Evolutionary conservation across 1,284 basidiomycete species (phyloP).

Genomic region (Amylostereum areolatum): DNA sequence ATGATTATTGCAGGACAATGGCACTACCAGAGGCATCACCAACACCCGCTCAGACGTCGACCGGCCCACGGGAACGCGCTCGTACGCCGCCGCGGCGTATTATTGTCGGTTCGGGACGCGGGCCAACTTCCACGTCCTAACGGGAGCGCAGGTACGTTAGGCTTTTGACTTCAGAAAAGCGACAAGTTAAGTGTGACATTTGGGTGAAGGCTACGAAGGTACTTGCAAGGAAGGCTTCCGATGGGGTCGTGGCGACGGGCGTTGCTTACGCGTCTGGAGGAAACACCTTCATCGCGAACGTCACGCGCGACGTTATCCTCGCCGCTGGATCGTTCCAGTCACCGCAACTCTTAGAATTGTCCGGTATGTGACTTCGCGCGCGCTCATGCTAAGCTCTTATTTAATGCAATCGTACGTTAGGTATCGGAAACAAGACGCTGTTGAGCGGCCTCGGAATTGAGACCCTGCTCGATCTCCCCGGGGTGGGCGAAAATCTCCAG

Average conservation of each 20-base stretch:
- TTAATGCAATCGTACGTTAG: no score
- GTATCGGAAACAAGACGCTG: conserved; percentile 27
- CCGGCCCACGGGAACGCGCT: neutral
- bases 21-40: neutral
- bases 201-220: conserved; percentile 10
- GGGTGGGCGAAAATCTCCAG: conserved; percentile 28
- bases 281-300: conserved; percentile 20
- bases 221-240: neutral
- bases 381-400: no score
- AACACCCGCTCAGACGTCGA: neutral
- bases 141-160: neutral
- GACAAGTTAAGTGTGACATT: conserved; percentile 15
- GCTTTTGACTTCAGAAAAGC: conserved; percentile 3
- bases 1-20: neutral
- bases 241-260: conserved; percentile 21
- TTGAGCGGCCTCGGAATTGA: conserved; percentile 24
- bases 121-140: conserved; percentile 1
- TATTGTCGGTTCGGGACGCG: neutral
- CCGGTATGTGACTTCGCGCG: no score
- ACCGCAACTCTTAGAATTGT: conserved; percentile 31
- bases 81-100: neutral
- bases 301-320: conserved; percentile 28
- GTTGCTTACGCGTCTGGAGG: conserved; percentile 22
- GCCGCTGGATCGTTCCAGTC: conserved; percentile 46
- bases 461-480: conserved; percentile 27